Conservation (phyloP, 2,329 filamentous ascomycete genomes). For the Zymoseptoria tritici region DNA sequence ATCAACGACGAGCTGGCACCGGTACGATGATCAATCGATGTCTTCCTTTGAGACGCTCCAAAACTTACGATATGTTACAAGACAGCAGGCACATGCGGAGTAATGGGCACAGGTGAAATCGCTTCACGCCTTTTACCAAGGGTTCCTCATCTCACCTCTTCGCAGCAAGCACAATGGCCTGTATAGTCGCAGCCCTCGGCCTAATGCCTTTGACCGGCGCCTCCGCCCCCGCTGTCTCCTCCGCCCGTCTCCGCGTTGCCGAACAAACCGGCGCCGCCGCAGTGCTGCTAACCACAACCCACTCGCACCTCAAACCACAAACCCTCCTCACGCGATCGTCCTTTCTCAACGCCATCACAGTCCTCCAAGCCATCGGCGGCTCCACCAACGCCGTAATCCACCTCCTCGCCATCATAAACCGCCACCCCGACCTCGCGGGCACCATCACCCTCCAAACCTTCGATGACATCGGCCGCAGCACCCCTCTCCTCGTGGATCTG, state of each 20-base stretch:
- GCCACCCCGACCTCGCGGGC: constrained; percentile 42
- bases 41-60: neutral
- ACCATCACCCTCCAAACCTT: constrained; percentile 40
- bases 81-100: constrained; percentile 45
- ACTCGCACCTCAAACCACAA: constrained; percentile 36
- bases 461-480: constrained; percentile 42
- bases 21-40: constrained; percentile 26
- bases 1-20: constrained; percentile 68
- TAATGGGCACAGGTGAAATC: constrained; percentile 43
- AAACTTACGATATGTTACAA: constrained; percentile 12
- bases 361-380: constrained; percentile 40
- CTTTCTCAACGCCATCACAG: constrained; percentile 41
- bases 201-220: constrained; percentile 48
- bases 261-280: constrained; percentile 48
- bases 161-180: constrained; percentile 49
- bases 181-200: constrained; percentile 45
- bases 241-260: constrained; percentile 45
- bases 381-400: constrained; percentile 40
- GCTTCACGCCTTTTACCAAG: no score
- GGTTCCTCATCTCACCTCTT: neutral
- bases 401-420: constrained; percentile 41
- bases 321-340: constrained; percentile 40
- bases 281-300: constrained; percentile 34
- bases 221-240: constrained; percentile 48
- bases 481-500: constrained; percentile 44